These are phyloP conservation scores for Carex arenaria DNA, from an alignment of 202 grass and related monocot species.

Conservation along the genomic window DNA sequence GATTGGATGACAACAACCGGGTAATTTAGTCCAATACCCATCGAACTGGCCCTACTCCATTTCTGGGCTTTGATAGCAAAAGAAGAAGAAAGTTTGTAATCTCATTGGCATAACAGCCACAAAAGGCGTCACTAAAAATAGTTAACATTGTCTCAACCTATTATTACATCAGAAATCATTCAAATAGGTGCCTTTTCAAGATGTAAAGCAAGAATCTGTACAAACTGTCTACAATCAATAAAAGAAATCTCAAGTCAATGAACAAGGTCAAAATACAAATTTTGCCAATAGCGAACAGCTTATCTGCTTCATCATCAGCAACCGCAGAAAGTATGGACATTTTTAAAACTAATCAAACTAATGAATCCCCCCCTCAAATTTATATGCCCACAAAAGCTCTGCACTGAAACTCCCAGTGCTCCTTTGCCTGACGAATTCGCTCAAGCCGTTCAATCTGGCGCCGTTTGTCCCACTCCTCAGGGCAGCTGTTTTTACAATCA, in stretches of 20 bases:
- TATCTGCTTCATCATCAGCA: too few species aligned
- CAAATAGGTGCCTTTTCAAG: background rate
- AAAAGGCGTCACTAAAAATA: too few species aligned
- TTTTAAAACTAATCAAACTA: too few species aligned
- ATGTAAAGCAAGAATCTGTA: background rate
- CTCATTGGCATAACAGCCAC: too few species aligned
- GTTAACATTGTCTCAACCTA: background rate
- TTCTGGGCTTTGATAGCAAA: too few species aligned
- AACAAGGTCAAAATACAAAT: background rate
- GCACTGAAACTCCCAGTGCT: conserved; percentile 75
- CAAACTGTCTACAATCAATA: background rate
- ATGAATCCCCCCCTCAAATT: background rate
- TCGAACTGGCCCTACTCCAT: too few species aligned
- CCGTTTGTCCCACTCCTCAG: conserved; percentile 65
- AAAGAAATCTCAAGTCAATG: background rate
- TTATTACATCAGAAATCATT: background rate
- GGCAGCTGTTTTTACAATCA: conserved; percentile 42
- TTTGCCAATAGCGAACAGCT: background rate
- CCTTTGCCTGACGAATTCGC: conserved; percentile 63
- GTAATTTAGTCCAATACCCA: too few species aligned
- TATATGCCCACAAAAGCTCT: conserved; percentile 67
- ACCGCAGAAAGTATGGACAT: too few species aligned
- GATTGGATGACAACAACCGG: too few species aligned
- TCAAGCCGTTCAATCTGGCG: conserved; percentile 51
- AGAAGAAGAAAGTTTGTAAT: too few species aligned